Conservation (phyloP, 768 basidiomycete species). For the Podaxis sp. region DNA sequence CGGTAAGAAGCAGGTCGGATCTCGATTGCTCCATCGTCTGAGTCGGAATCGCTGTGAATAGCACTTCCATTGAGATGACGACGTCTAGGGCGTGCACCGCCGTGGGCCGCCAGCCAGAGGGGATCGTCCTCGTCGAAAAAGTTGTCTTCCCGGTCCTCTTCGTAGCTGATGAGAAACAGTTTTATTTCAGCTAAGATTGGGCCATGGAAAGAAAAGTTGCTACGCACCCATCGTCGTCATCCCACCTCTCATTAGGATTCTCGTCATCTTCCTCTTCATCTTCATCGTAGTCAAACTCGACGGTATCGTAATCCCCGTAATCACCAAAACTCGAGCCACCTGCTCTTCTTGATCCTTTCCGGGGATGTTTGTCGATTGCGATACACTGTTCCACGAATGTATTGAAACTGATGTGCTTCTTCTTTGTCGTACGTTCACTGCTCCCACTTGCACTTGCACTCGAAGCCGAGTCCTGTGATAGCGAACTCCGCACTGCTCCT, state of each 20-base stretch:
- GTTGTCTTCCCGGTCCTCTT: slow-evolving; percentile 61
- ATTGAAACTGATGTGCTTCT: slow-evolving; percentile 95
- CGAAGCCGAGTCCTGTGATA: slow-evolving; percentile 34
- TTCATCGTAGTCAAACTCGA: slow-evolving; percentile 43
- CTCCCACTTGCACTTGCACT: slow-evolving; percentile 24
- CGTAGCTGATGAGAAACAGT: slow-evolving; percentile 45
- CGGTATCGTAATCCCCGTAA: neutral
- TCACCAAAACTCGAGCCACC: slow-evolving; percentile 3
- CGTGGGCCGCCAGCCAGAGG: slow-evolving; percentile 16
- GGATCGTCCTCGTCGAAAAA: slow-evolving; percentile 45
- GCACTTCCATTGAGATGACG: slow-evolving; percentile 24
- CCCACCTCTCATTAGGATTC: neutral
- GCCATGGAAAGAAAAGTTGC: neutral
- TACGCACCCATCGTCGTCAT: slow-evolving; percentile 67
- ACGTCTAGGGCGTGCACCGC: slow-evolving; percentile 24
- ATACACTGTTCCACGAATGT: slow-evolving; percentile 98
- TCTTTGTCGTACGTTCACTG: slow-evolving; percentile 41
- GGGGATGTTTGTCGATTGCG: slow-evolving; percentile 73
- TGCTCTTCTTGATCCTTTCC: slow-evolving; percentile 14
- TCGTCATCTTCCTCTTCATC: slow-evolving; percentile 48
- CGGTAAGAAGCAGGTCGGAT: slow-evolving; percentile 44
- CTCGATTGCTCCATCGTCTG: slow-evolving; percentile 56
- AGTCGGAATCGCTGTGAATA: slow-evolving; percentile 40
- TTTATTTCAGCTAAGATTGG: slow-evolving; percentile 1
- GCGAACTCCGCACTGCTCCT: slow-evolving; percentile 26